Evolutionary conservation across 805 yeast genomes (phyloP).

Genomic region (Candida manassasensis): DNA sequence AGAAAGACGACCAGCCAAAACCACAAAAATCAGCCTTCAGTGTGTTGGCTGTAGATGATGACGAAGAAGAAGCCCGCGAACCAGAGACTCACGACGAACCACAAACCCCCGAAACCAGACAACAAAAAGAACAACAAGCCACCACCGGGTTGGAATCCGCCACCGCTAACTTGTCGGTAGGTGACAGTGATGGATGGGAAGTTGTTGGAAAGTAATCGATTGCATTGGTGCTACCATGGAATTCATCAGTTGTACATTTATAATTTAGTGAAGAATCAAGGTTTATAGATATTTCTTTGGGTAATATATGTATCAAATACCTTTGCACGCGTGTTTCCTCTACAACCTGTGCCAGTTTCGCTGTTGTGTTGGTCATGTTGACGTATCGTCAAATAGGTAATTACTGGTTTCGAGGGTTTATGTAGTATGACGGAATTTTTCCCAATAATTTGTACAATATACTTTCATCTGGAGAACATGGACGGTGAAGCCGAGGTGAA

Average conservation of each 20-base stretch:
- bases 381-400: too few relatives aligned
- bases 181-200: conserved; percentile 32
- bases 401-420: too few relatives aligned
- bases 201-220: conserved; percentile 28
- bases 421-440: too few relatives aligned
- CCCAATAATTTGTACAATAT: too few relatives aligned
- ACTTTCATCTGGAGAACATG: conserved; percentile 2
- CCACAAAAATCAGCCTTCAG: conserved; percentile 33
- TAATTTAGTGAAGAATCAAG: not conserved
- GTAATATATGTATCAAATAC: conserved; percentile 1
- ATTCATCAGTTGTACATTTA: conserved; percentile 1
- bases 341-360: too few relatives aligned
- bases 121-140: conserved; percentile 10
- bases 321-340: not conserved
- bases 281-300: conserved; percentile 1
- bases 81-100: conserved; percentile 12
- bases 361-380: too few relatives aligned
- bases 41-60: conserved; percentile 31
- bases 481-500: not conserved
- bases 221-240: conserved; percentile 1
- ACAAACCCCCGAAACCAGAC: conserved; percentile 6
- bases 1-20: conserved; percentile 19
- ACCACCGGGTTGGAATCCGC: conserved; percentile 19
- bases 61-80: conserved; percentile 24
- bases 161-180: conserved; percentile 20